phyloP scores from a whole-genome alignment of 495 filamentous ascomycete genomes.

The Penicillium paxilli region DNA sequence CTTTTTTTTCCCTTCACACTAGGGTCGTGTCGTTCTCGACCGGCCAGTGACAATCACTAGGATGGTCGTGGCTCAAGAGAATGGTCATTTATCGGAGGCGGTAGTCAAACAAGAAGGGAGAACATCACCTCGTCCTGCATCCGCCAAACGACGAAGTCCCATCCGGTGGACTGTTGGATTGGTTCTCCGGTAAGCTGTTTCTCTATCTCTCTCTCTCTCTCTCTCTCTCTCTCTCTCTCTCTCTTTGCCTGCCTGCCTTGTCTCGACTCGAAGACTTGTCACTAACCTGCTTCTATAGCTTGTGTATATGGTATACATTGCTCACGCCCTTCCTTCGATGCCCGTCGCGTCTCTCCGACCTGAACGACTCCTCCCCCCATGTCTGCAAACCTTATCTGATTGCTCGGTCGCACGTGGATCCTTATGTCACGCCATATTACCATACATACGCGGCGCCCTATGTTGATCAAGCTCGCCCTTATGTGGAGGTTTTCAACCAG shows the following conservation, averaged over 20 bases:
- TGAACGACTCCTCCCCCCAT: conserved; percentile 68
- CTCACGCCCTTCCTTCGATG: conserved; percentile 80
- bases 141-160: conserved; percentile 33
- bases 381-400: conserved; percentile 86
- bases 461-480: conserved; percentile 73
- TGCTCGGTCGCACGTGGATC: conserved; percentile 63
- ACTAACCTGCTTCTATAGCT: conserved; percentile 44
- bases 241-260: not conserved
- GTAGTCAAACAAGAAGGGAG: conserved; percentile 12
- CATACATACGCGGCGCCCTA: conserved; percentile 79
- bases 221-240: too few species aligned
- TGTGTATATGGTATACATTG: conserved; percentile 83
- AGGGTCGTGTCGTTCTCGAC: conserved; percentile 7
- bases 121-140: conserved; percentile 12
- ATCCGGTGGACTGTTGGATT: conserved; percentile 55
- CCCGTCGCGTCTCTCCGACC: conserved; percentile 63
- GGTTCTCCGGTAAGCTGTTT: conserved; percentile 57
- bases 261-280: not conserved
- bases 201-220: too few species aligned
- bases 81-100: conserved; percentile 29
- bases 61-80: conserved; percentile 30
- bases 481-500: conserved; percentile 65
- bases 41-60: conserved; percentile 6
- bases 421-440: conserved; percentile 86
- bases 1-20: too few species aligned